phyloP scores from a whole-genome alignment of 2,329 filamentous ascomycete species.

The Hirsutella thompsonii region DNA sequence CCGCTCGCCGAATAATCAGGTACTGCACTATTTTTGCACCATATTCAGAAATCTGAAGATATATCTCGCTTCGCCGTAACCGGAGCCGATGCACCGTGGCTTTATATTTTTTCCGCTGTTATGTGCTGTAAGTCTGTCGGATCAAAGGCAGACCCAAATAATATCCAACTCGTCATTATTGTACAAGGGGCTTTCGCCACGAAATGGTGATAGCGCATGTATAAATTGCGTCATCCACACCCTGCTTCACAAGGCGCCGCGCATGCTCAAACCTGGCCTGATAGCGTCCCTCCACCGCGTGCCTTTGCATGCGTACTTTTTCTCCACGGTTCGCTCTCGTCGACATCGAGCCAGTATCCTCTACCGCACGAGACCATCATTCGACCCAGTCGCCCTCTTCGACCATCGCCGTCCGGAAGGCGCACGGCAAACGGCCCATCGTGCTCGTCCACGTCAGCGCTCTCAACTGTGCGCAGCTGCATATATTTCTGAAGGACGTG shows the following conservation, averaged over 20 bases:
- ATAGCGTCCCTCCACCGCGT: constrained; percentile 20
- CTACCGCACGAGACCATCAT: constrained; percentile 61
- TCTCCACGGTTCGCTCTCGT: constrained; percentile 54
- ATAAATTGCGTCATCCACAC: constrained; percentile 8
- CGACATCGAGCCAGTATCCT: constrained; percentile 69
- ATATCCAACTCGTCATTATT: too few species aligned
- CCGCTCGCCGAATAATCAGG: too few species aligned
- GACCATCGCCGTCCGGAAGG: constrained; percentile 64
- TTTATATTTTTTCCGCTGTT: neutral
- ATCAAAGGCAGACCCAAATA: neutral
- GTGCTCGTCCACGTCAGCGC: constrained; percentile 29
- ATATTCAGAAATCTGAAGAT: neutral
- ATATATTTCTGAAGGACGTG: constrained; percentile 58
- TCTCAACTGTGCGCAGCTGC: constrained; percentile 33
- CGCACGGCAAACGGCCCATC: constrained; percentile 57
- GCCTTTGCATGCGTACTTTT: constrained; percentile 34
- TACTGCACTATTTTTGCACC: too few species aligned
- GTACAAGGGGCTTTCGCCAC: neutral
- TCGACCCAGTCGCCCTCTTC: constrained; percentile 67
- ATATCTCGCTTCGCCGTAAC: neutral
- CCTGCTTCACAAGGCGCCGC: neutral
- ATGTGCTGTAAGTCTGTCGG: neutral
- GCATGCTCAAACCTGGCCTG: constrained; percentile 16
- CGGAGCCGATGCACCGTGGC: neutral
- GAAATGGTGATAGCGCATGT: constrained; percentile 7